phyloP scores from a whole-genome alignment of 495 filamentous ascomycete species.

The Chlorociboria aeruginascens region DNA sequence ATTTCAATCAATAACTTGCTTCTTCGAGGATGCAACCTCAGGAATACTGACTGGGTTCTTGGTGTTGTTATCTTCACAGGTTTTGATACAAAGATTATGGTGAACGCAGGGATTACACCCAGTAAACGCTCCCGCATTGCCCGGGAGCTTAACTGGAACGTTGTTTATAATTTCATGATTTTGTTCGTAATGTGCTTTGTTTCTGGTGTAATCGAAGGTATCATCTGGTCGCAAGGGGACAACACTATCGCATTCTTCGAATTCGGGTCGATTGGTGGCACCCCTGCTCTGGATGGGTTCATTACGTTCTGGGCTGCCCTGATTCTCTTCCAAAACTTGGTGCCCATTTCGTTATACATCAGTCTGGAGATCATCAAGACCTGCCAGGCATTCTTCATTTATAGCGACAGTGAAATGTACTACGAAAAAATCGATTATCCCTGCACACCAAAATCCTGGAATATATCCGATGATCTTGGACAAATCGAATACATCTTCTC shows the following conservation, averaged over 20 bases:
- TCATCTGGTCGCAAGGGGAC: conserved; percentile 62
- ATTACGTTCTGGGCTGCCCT: conserved; percentile 93
- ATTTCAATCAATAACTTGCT: conserved; percentile 91
- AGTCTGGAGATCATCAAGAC: conserved; percentile 93
- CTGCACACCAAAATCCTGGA: conserved; percentile 97
- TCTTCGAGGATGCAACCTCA: conserved; percentile 81
- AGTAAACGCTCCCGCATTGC: conserved; percentile 86
- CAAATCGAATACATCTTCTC: conserved; percentile 99
- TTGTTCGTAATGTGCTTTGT: conserved; percentile 85
- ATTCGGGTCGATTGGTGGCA: conserved; percentile 70
- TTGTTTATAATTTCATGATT: conserved; percentile 91
- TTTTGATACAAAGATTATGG: conserved; percentile 98
- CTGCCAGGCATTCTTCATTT: conserved; percentile 92
- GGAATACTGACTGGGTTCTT: conserved; percentile 94
- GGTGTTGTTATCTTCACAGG: conserved; percentile 96
- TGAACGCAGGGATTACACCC: conserved; percentile 95
- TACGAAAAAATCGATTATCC: conserved; percentile 88
- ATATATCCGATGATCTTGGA: conserved; percentile 95
- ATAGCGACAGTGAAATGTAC: conserved; percentile 91
- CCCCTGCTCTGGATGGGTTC: conserved; percentile 69
- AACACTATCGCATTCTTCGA: conserved; percentile 78
- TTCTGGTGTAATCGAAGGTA: conserved; percentile 72
- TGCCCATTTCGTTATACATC: conserved; percentile 96
- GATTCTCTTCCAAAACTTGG: conserved; percentile 96
- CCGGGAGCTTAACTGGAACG: conserved; percentile 91